These are phyloP conservation scores for Quercus tomentella DNA, from an alignment of 331 rosid genomes.

Conservation along the genomic window DNA sequence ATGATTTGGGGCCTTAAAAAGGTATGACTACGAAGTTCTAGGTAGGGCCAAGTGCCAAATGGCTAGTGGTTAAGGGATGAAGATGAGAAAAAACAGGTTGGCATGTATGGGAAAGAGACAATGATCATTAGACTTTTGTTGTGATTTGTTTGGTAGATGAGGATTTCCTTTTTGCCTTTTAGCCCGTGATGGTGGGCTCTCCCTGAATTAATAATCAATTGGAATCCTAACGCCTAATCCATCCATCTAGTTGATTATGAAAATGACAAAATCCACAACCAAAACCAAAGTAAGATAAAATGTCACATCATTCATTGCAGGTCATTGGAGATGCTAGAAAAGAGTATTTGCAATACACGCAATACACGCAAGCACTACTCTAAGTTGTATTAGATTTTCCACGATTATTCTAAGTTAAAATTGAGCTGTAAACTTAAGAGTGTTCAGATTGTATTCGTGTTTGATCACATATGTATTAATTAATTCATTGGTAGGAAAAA, in stretches of 20 bases:
- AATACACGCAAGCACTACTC: neutral
- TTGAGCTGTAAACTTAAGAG: no score
- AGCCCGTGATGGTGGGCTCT: conserved; percentile 55
- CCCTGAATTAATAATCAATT: conserved; percentile 35
- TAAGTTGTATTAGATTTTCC: no score
- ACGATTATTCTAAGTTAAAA: no score
- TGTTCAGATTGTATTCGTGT: no score
- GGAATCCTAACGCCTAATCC: conserved; percentile 8
- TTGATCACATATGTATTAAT: neutral
- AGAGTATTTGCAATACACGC: neutral
- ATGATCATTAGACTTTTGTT: conserved; percentile 23
- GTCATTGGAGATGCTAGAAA: neutral
- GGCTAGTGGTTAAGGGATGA: conserved; percentile 16
- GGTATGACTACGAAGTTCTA: conserved; percentile 20
- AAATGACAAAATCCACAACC: conserved; percentile 1
- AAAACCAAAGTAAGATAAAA: neutral
- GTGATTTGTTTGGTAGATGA: conserved; percentile 39
- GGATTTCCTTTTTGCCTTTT: conserved; percentile 16
- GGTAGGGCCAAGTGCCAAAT: conserved; percentile 35
- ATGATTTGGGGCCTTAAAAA: conserved; percentile 42
- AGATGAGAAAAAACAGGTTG: conserved; percentile 24
- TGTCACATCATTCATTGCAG: neutral
- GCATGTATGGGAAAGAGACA: conserved; percentile 43
- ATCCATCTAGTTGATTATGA: conserved; percentile 12
- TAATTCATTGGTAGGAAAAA: neutral